Base-by-base conservation (phyloP, 78 protist species). In the Dictyostelium brefeldianum region DNA sequence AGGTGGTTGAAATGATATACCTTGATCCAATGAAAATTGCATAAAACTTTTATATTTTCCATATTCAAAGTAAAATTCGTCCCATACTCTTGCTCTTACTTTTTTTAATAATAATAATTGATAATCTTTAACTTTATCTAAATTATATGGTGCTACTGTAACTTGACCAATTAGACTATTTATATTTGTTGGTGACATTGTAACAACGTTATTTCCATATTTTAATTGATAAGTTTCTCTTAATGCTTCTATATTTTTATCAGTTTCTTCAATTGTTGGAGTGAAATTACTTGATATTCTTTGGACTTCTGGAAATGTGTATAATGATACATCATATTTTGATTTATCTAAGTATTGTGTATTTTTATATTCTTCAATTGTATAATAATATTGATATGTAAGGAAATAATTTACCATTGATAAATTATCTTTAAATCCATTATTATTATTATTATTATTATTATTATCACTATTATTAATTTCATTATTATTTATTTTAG, bases 51-150 rank as follows among this genome's bases (percentile, higher is more conserved):
- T 62, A 62, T 62, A 29, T 10, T 22, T 62, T 31, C 70, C n/a
- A 62, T 62, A 62, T 8, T 62, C 27, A 25, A 25, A n/a, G 27
- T 62, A 62, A 62, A 62, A 62, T 2, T 62, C 70, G 11, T 29
- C n/a, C 70, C 70, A 62, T n/a, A 62, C 70, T 62, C 31, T 62
- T 22, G 70, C 41, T 25, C 70, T 62, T 25, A 62, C n/a, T 25
- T 62, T 62, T 62, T 62, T 62, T 25, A 62, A 62, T 22, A 5
- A 29, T 25, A 62, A 62, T 25, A 0, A 11, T 4, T 62, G 70
- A 62, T 62, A 62, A 4, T 14, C 25, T 25, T 5, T 17, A 62
- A 25, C 70, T 10, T 22, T 62, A 25, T 62, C 70, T 36, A 36
- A 36, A 36, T 36, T 36, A 36, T 36, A 36, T 36, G 43, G 43